phyloP scores from a whole-genome alignment of 164 flowering plant species.

The Tetrastigma voinierianum region DNA sequence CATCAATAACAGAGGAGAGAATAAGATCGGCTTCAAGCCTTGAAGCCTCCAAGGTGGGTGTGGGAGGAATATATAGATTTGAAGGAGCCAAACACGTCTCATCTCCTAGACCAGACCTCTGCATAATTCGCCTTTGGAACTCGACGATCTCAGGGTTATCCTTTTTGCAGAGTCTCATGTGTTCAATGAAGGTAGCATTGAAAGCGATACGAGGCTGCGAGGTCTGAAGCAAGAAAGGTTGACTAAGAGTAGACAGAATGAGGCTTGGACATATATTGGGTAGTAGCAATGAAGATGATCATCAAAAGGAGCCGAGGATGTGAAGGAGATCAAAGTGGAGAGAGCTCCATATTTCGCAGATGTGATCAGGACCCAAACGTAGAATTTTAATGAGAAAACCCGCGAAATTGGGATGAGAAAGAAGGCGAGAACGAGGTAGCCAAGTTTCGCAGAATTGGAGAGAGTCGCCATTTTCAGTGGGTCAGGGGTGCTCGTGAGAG shows the following conservation, averaged over 20 bases:
- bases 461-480: no score
- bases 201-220: background rate
- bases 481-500: no score
- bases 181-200: background rate
- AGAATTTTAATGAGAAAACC: background rate
- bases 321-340: constrained; percentile 4
- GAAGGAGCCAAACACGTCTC: constrained; percentile 3
- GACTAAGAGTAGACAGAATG: constrained; percentile 6
- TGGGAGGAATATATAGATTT: constrained; percentile 2
- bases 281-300: constrained; percentile 1
- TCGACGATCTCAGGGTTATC: background rate
- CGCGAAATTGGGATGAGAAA: constrained; percentile 6
- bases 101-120: constrained; percentile 8
- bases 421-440: constrained; percentile 42
- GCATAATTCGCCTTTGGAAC: constrained; percentile 3
- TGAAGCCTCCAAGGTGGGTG: background rate
- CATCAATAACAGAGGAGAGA: constrained; percentile 1
- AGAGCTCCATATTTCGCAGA: constrained; percentile 2
- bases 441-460: constrained; percentile 36
- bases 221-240: constrained; percentile 8
- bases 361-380: no score
- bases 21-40: constrained; percentile 4
- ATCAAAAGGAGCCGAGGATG: background rate
- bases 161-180: no score
- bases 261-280: constrained; percentile 4